Evolutionary conservation across 164 flowering plant species (phyloP), one percentile per base, ranked within the genome.

Genomic region (Euptelea pleiosperma): DNA sequence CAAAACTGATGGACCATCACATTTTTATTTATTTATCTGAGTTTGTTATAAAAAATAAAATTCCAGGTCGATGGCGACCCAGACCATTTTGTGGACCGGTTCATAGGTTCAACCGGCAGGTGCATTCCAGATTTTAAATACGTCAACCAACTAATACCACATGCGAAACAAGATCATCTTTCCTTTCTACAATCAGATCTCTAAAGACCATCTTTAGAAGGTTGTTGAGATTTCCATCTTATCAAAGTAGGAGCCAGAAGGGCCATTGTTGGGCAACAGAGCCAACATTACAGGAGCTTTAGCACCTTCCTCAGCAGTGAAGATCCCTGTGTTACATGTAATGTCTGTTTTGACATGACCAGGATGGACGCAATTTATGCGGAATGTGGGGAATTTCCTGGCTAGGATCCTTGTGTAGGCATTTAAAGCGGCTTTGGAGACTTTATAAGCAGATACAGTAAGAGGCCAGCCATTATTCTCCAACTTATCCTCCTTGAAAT

Each of bases 391-490:
- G 33, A 58, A 60, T 19, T 68, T 64, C 19, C 29, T 37, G 9
- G 72, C 75, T 21, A 64, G 22, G 2, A 68, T 55, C 51, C 66
- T 55, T 16, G 75, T 63, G 33, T 61, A 68, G 24, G 70, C 69
- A 65, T 68, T 68, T 2, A 72, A 4, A 21, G 67, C 67, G 0
- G 64, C 72, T 61, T 72, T 68, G 0, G 72, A 60, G 18, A 68
- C 25, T 48, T 37, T 72, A 16, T 68, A 72, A n/a, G 73, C 70
- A 2, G 64, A 40, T 11, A 46, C 12, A 25, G 33, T 35, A 4
- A 43, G 5, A 24, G 79, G 80, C 79, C 84, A 82, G 30, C 79
- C 80, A n/a, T 77, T 79, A 21, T 31, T 39, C 59, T 65, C 52
- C 9, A 65, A 11, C 22, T 5, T 33, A 18, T 64, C 68, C 2